Evolutionary conservation across 352 stramenopile species (phyloP).

Genomic region (Phytophthora pseudosyringae): DNA sequence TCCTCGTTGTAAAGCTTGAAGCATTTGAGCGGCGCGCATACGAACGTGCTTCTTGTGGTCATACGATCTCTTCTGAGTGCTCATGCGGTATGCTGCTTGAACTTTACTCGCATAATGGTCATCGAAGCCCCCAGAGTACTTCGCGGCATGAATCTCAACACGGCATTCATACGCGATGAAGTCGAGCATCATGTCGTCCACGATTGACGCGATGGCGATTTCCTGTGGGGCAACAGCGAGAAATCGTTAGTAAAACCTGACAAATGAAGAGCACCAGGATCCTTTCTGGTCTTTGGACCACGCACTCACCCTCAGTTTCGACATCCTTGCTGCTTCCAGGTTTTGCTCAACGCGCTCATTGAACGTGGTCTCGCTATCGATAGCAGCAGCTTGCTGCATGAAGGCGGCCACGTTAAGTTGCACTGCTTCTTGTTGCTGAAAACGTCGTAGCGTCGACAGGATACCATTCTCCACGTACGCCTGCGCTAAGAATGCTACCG

Average conservation of each 20-base stretch:
- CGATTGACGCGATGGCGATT: conserved; percentile 52
- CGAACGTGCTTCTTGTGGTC: conserved; percentile 48
- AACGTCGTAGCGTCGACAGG: conserved; percentile 39
- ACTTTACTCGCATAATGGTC: conserved; percentile 78
- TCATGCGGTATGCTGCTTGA: conserved; percentile 77
- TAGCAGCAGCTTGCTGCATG: conserved; percentile 21
- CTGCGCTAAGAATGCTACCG: conserved; percentile 55
- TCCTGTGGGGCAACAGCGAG: conserved; percentile 32
- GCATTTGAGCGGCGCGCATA: conserved; percentile 56
- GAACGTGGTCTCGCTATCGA: conserved; percentile 24
- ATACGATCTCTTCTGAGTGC: conserved; percentile 64
- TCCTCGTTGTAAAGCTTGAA: conserved; percentile 74
- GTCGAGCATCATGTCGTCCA: conserved; percentile 68
- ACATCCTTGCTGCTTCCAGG: conserved; percentile 43
- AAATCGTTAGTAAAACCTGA: conserved; percentile 2
- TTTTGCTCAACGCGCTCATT: conserved; percentile 32
- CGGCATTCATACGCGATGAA: conserved; percentile 66
- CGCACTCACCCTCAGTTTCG: conserved; percentile 45
- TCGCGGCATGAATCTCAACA: conserved; percentile 57
- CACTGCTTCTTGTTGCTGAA: conserved; percentile 60
- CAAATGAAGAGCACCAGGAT: background rate
- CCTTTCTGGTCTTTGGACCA: too few relatives aligned
- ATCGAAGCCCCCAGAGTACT: conserved; percentile 63
- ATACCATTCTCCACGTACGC: conserved; percentile 50
- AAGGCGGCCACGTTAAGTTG: conserved; percentile 48